Conservation (phyloP, 192 early-diverging fungal genomes). For the Obelidium mucronatum region DNA sequence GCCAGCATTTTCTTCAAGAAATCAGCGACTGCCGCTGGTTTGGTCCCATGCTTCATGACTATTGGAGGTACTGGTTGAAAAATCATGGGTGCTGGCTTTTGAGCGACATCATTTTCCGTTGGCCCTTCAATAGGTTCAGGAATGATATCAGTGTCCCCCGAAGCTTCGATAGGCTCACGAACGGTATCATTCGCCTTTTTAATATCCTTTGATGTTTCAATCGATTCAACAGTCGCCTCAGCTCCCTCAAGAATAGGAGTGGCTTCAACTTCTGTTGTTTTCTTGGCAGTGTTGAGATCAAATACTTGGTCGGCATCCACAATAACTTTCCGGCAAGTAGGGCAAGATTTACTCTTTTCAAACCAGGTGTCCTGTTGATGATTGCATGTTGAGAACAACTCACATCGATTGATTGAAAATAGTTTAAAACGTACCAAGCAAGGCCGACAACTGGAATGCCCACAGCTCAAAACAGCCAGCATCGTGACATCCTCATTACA, state of each 20-base stretch:
- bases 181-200: too few species aligned
- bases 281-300: background rate
- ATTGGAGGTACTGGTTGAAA: slow-evolving; percentile 19
- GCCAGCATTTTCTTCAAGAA: slow-evolving; percentile 23
- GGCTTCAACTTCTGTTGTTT: background rate
- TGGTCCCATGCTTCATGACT: slow-evolving; percentile 28
- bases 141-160: background rate
- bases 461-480: slow-evolving; percentile 25
- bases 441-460: slow-evolving; percentile 27
- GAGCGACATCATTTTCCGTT: too few species aligned
- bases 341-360: slow-evolving; percentile 23
- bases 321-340: slow-evolving; percentile 19
- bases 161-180: too few species aligned
- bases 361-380: slow-evolving; percentile 21
- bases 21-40: slow-evolving; percentile 27
- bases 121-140: background rate
- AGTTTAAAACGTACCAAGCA: slow-evolving; percentile 13
- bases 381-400: background rate
- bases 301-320: slow-evolving; percentile 17
- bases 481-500: slow-evolving; percentile 26
- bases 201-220: too few species aligned
- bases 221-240: too few species aligned
- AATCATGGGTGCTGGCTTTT: slow-evolving; percentile 1
- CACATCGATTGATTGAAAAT: background rate
- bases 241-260: too few species aligned